These are phyloP conservation scores for Phytophthora citricola DNA, from an alignment of 352 stramenopile genomes.

Conservation along the genomic window DNA sequence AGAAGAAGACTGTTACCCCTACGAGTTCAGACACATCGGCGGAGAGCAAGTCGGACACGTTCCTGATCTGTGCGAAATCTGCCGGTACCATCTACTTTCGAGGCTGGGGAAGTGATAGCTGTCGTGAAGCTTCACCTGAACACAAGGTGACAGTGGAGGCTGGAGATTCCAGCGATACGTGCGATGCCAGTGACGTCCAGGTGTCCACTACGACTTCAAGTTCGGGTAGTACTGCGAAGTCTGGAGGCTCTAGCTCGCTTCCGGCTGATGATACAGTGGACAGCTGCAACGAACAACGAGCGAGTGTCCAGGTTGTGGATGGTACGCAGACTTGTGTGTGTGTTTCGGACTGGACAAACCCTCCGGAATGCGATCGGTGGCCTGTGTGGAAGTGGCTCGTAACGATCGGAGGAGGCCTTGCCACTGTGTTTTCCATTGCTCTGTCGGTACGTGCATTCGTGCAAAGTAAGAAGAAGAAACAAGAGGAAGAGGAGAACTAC, in stretches of 20 bases:
- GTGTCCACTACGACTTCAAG: constrained; percentile 7
- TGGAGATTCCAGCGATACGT: constrained; percentile 37
- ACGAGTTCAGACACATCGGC: constrained; percentile 45
- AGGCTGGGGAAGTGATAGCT: constrained; percentile 63
- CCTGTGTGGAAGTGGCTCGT: constrained; percentile 66
- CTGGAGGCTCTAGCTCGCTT: constrained; percentile 18
- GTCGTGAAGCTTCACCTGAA: constrained; percentile 55
- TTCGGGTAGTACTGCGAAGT: constrained; percentile 6
- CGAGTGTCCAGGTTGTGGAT: constrained; percentile 47
- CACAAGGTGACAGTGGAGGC: constrained; percentile 52
- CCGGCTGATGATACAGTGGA: constrained; percentile 33
- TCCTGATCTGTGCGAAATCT: constrained; percentile 64
- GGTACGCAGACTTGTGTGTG: constrained; percentile 55
- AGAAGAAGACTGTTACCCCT: constrained; percentile 74
- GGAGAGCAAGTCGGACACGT: constrained; percentile 43
- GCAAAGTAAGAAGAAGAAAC: constrained; percentile 49
- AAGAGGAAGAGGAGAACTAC: constrained; percentile 25
- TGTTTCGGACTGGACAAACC: constrained; percentile 66
- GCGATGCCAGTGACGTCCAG: constrained; percentile 24
- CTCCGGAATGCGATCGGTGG: constrained; percentile 56
- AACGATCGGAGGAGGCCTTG: constrained; percentile 61
- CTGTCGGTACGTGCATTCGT: constrained; percentile 56
- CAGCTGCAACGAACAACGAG: constrained; percentile 64
- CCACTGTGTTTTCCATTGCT: constrained; percentile 60
- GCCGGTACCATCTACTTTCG: constrained; percentile 66